Percentiles rank a stretch among this genome's conserved stretches.
Evolutionary conservation across 345 rosid species (phyloP).

Genomic region (Brassica rapa): DNA sequence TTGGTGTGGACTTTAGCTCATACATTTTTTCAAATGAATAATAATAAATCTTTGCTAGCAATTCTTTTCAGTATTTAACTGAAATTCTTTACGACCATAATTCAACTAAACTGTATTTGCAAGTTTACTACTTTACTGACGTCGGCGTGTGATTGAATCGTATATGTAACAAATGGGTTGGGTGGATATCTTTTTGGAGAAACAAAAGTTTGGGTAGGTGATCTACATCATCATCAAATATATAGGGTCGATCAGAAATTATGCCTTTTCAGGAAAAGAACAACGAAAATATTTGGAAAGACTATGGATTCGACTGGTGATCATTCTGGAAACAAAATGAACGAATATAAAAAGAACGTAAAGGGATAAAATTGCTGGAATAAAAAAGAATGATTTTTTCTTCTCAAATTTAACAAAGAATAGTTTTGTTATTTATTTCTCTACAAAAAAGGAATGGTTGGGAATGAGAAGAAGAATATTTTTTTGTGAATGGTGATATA

Average conservation of each 20-base stretch:
- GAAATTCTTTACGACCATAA: slow-evolving; percentile 13
- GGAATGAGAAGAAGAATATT: too few relatives aligned
- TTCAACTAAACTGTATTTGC: slow-evolving; percentile 15
- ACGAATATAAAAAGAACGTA: too few relatives aligned
- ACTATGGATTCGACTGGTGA: not conserved
- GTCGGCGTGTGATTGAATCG: slow-evolving; percentile 19
- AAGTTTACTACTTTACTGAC: slow-evolving; percentile 23
- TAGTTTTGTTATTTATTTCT: too few relatives aligned
- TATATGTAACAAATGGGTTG: not conserved
- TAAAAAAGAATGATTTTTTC: too few relatives aligned
- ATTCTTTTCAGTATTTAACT: slow-evolving; percentile 3
- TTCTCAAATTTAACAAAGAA: too few relatives aligned
- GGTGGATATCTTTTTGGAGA: slow-evolving; percentile 21
- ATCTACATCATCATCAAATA: slow-evolving; percentile 28
- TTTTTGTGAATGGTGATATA: too few relatives aligned
- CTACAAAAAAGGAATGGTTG: too few relatives aligned
- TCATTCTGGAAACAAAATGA: too few relatives aligned
- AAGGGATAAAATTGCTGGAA: too few relatives aligned
- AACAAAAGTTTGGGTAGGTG: slow-evolving; percentile 36
- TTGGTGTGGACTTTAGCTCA: not conserved
- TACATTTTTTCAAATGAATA: not conserved
- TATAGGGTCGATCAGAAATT: slow-evolving; percentile 29
- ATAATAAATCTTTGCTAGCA: not conserved
- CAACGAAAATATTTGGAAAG: slow-evolving; percentile 28
- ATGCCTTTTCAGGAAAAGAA: slow-evolving; percentile 27